A percentile compares a stretch with the other conserved stretches of the same genome.
phyloP scores from a whole-genome alignment of 2,329 filamentous ascomycete species.

The Xylaria polymorpha region DNA sequence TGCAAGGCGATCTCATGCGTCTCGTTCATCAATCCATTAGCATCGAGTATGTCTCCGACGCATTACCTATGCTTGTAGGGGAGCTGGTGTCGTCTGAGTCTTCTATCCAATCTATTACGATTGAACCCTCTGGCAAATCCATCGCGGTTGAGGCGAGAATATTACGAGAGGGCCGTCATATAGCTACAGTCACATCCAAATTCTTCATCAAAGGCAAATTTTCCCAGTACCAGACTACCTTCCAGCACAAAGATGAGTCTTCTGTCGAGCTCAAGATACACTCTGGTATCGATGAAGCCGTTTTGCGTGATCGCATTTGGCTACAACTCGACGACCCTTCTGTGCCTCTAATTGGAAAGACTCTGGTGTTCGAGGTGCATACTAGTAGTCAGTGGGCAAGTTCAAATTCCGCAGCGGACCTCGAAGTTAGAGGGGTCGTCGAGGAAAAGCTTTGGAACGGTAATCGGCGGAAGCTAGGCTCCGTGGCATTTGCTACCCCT shows the following conservation, averaged over 20 bases:
- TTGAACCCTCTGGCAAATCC: slow-evolving; percentile 72
- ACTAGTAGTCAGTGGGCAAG: slow-evolving; percentile 18
- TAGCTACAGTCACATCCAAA: slow-evolving; percentile 35
- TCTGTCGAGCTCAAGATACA: slow-evolving; percentile 29
- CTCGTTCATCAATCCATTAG: slow-evolving; percentile 96
- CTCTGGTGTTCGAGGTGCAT: slow-evolving; percentile 24
- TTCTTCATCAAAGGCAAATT: slow-evolving; percentile 39
- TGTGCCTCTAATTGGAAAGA: slow-evolving; percentile 22
- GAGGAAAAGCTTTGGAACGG: slow-evolving; percentile 35
- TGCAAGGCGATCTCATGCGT: slow-evolving; percentile 95
- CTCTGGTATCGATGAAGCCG: slow-evolving; percentile 28
- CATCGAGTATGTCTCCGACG: slow-evolving; percentile 97
- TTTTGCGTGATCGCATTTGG: slow-evolving; percentile 34
- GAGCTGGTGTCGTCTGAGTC: slow-evolving; percentile 92
- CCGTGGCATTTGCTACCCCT: slow-evolving; percentile 21
- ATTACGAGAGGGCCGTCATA: slow-evolving; percentile 24
- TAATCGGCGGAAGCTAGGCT: slow-evolving; percentile 15
- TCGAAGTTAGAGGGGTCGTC: slow-evolving; percentile 23
- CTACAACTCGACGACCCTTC: slow-evolving; percentile 25
- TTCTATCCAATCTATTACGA: slow-evolving; percentile 96
- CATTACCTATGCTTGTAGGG: slow-evolving; percentile 92
- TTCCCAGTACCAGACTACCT: slow-evolving; percentile 25
- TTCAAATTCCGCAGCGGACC: slow-evolving; percentile 14
- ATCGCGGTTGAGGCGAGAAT: slow-evolving; percentile 33
- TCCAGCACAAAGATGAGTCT: slow-evolving; percentile 30